Percentiles rank a stretch among this genome's conserved stretches.
These are phyloP conservation scores for Alternaria triticina DNA, from an alignment of 2,329 filamentous ascomycete genomes.

Conservation along the genomic window DNA sequence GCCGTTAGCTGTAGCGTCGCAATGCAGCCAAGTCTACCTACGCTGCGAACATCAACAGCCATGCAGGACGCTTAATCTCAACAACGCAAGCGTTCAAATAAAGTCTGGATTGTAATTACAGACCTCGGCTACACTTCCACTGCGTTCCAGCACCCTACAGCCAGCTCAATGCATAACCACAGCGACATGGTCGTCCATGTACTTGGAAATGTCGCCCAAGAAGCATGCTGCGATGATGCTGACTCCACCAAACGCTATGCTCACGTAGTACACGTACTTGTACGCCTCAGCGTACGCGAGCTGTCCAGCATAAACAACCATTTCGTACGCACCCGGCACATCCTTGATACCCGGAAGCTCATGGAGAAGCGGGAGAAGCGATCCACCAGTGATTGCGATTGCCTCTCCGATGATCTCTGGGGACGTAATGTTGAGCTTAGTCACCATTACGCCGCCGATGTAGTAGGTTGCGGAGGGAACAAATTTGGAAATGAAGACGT, in stretches of 20 bases:
- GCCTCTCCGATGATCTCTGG: slow-evolving; percentile 58
- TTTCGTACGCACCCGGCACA: slow-evolving; percentile 38
- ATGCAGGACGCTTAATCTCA: neutral
- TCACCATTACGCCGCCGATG: slow-evolving; percentile 52
- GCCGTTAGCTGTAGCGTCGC: neutral
- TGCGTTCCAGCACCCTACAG: neutral
- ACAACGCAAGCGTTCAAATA: neutral
- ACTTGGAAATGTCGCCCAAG: slow-evolving; percentile 61
- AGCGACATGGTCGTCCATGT: slow-evolving; percentile 34
- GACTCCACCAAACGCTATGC: slow-evolving; percentile 66
- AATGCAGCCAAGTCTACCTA: neutral
- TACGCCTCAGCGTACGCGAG: slow-evolving; percentile 65
- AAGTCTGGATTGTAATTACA: neutral
- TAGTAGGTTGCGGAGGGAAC: slow-evolving; percentile 29
- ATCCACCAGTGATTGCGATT: slow-evolving; percentile 49
- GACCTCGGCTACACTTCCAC: neutral
- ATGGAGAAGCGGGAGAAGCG: slow-evolving; percentile 56
- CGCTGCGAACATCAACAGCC: neutral
- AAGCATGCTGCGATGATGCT: slow-evolving; percentile 64
- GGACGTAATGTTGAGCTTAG: slow-evolving; percentile 57
- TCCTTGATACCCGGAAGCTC: slow-evolving; percentile 56
- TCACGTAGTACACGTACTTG: slow-evolving; percentile 67
- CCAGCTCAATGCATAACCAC: slow-evolving; percentile 19
- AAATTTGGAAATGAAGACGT: slow-evolving; percentile 42
- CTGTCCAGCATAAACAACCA: slow-evolving; percentile 62